Conservation (phyloP, 306 rosid genomes). For the Lupinus albus region DNA sequence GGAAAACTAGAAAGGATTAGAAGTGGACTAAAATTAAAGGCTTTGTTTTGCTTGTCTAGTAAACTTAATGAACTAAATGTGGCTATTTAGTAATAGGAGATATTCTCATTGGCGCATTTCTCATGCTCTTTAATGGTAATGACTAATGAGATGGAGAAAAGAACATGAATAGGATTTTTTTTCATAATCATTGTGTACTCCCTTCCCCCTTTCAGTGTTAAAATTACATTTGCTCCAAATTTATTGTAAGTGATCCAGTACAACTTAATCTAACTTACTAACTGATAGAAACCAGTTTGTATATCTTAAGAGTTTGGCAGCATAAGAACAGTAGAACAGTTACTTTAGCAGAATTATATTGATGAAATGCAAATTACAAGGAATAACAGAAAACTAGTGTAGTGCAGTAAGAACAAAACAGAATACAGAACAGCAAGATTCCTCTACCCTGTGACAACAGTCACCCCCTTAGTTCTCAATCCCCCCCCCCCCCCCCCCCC, state of each 20-base stretch:
- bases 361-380: too few relatives aligned
- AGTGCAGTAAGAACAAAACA: too few relatives aligned
- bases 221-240: neutral
- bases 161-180: neutral
- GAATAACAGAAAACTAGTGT: too few relatives aligned
- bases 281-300: too few relatives aligned
- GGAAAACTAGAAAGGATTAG: neutral
- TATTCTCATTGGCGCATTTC: conserved; percentile 2
- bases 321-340: too few relatives aligned
- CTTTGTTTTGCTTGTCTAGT: neutral
- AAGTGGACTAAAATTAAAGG: neutral
- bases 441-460: too few relatives aligned
- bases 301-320: too few relatives aligned
- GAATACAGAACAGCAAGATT: too few relatives aligned
- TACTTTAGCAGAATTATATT: too few relatives aligned
- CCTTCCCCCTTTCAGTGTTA: neutral
- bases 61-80: conserved; percentile 4
- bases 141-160: conserved; percentile 12
- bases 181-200: neutral
- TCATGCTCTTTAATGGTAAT: neutral
- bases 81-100: conserved; percentile 6
- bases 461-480: too few relatives aligned
- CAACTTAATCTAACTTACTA: neutral
- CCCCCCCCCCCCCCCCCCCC: too few relatives aligned
- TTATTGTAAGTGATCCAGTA: conserved; percentile 14